Percentiles rank a stretch among this genome's conserved stretches.
These are phyloP conservation scores for Ramaria sp. DNA, from an alignment of 768 basidiomycete species.

Conservation along the genomic window DNA sequence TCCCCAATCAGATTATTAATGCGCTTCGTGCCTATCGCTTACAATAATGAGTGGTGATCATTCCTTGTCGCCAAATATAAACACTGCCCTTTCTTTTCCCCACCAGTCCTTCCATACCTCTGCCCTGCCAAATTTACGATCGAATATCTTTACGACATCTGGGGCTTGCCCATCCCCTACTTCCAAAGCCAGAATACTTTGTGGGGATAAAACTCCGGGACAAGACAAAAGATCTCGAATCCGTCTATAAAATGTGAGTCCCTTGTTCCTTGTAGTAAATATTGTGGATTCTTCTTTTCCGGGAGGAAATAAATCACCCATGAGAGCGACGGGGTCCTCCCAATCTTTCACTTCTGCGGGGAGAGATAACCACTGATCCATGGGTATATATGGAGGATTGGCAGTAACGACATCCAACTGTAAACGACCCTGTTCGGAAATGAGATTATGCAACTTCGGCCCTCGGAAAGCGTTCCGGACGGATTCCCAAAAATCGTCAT, in stretches of 20 bases:
- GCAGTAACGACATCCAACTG: slow-evolving; percentile 73
- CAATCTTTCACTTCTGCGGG: slow-evolving; percentile 59
- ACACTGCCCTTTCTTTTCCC: slow-evolving; percentile 61
- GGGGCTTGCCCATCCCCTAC: slow-evolving; percentile 65
- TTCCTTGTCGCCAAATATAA: slow-evolving; percentile 17
- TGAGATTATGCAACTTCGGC: not conserved
- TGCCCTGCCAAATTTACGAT: slow-evolving; percentile 34
- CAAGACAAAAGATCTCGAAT: slow-evolving; percentile 52
- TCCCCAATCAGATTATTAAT: too few species aligned
- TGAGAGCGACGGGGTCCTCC: slow-evolving; percentile 75
- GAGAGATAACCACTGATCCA: slow-evolving; percentile 48
- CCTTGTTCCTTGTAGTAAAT: slow-evolving; percentile 18
- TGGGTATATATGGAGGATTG: slow-evolving; percentile 83
- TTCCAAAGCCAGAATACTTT: slow-evolving; percentile 63
- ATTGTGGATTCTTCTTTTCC: slow-evolving; percentile 14
- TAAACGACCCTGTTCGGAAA: slow-evolving; percentile 20
- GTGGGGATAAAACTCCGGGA: slow-evolving; percentile 37
- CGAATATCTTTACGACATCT: slow-evolving; percentile 49
- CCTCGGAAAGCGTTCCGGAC: not conserved
- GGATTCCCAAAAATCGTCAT: slow-evolving; percentile 35
- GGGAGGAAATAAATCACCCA: slow-evolving; percentile 48
- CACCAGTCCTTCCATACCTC: slow-evolving; percentile 78
- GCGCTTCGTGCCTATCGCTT: too few species aligned
- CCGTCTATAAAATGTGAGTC: slow-evolving; percentile 62
- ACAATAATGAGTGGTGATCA: too few species aligned